Base-by-base conservation (phyloP, 176 grass and related monocot genomes). In the Lolium rigidum region DNA sequence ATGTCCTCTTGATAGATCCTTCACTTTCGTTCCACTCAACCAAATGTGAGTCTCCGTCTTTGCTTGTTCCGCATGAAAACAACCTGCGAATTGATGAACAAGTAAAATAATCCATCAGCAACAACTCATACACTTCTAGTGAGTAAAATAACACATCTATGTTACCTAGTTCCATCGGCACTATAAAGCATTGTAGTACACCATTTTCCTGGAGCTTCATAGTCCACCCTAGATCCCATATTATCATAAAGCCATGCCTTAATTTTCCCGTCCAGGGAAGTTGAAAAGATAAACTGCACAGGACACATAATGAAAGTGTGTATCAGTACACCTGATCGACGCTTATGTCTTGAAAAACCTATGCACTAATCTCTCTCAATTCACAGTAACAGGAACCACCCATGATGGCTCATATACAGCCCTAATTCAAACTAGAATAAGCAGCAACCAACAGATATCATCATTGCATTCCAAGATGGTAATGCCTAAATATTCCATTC, bases 21-120 rank as follows among this genome's bases (percentile, higher is more conserved):
- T 99, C 97, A 91, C 94, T 99, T 94, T 99, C 97, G 68, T 96
- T 99, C 97, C 97, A 99, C 81, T 99, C 94, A 72, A 99, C 97
- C 83, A 99, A 94, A 87, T 70, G 78, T 12, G 91, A 96, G 38
- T 99, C 97, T 67, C 97, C 97, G 0, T 99, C 94, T 86, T 99
- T 99, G 80, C 97, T 87, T 57, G 97, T 99, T 80, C 97, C 97
- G 35, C 97, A 99, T 70, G 97, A 99, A 77, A 99, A 99, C 78
- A 99, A 84, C 83, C 97, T 99, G 87, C 76, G 89, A 55, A 82
- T 67, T 16, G 39, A 80, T 47, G 6, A 83, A 83, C 6, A 88
- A 81, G 49, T 60, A 82, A 71, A 86, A 73, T 67, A 74, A 62
- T 71, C 46, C 31, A 79, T 70, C 62, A 65, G 57, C 67, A 63